Percentiles rank a stretch among this genome's conserved stretches.
These are phyloP conservation scores for Candida silvicultrix DNA, from an alignment of 805 yeast genomes.

Conservation along the genomic window DNA sequence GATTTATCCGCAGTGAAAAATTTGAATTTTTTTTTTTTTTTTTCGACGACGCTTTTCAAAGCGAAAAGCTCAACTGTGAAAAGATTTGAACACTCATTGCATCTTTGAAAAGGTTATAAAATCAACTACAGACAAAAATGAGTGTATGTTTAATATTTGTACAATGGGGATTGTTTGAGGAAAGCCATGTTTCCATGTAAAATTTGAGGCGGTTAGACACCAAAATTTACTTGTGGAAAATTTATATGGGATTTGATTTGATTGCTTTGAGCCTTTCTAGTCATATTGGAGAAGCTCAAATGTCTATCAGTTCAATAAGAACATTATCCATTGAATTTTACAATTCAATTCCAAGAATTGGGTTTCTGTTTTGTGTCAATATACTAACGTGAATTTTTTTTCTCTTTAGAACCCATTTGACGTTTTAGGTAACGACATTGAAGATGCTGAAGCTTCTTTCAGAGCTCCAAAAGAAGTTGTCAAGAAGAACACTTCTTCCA, in stretches of 20 bases:
- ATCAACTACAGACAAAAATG: conserved; percentile 3
- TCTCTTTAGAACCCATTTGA: conserved; percentile 76
- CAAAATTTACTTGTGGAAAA: not conserved
- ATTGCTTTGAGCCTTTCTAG: not conserved
- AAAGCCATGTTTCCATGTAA: not conserved
- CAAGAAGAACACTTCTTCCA: conserved; percentile 77
- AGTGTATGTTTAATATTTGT: conserved; percentile 3
- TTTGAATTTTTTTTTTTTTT: conserved; percentile 1
- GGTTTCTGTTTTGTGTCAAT: too few species aligned
- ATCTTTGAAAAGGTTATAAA: not conserved
- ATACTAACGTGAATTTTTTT: not conserved
- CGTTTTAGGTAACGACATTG: conserved; percentile 84
- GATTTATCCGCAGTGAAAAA: conserved; percentile 4
- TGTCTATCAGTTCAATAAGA: too few species aligned
- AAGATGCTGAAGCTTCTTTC: conserved; percentile 59
- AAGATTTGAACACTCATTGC: not conserved
- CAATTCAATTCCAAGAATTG: not conserved
- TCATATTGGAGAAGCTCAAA: too few species aligned
- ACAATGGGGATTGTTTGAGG: not conserved
- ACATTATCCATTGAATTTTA: too few species aligned
- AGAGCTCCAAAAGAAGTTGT: conserved; percentile 65
- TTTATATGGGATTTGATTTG: not conserved
- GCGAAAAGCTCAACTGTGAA: conserved; percentile 2
- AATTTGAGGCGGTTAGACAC: not conserved
- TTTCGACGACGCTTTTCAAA: conserved; percentile 6